Conservation (phyloP, 2,329 filamentous ascomycete species). For the Apiospora kogelbergensis region DNA sequence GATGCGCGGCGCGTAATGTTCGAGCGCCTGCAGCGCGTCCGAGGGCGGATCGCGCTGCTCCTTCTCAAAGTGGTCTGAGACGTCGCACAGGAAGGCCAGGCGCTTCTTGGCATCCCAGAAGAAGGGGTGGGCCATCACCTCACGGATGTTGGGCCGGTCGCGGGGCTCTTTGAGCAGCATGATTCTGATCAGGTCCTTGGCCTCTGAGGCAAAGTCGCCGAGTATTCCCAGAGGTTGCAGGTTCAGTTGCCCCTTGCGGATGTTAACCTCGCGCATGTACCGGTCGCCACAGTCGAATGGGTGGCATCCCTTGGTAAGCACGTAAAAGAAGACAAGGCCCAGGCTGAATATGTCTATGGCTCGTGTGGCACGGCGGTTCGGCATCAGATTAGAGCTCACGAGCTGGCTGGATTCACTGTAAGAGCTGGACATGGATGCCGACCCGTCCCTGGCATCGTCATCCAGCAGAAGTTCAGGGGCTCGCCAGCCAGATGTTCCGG, state of each 20-base stretch:
- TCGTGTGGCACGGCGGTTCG: slow-evolving; percentile 80
- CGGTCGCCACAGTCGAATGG: slow-evolving; percentile 93
- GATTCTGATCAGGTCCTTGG: slow-evolving; percentile 78
- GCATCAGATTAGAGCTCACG: slow-evolving; percentile 56
- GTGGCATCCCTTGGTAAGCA: slow-evolving; percentile 88
- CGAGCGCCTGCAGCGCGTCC: slow-evolving; percentile 59
- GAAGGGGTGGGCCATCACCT: slow-evolving; percentile 75
- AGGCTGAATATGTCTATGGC: slow-evolving; percentile 98
- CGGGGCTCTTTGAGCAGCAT: slow-evolving; percentile 74
- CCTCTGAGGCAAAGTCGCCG: slow-evolving; percentile 83
- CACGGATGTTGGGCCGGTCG: slow-evolving; percentile 44
- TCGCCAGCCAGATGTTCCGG: slow-evolving; percentile 93
- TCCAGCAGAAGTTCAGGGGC: slow-evolving; percentile 89
- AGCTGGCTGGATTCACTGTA: slow-evolving; percentile 64
- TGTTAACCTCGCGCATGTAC: slow-evolving; percentile 96
- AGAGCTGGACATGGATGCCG: slow-evolving; percentile 47
- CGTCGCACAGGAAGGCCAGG: slow-evolving; percentile 89
- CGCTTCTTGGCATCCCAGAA: slow-evolving; percentile 93
- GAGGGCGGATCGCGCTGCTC: slow-evolving; percentile 84
- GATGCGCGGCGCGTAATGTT: slow-evolving; percentile 50
- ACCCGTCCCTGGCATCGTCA: slow-evolving; percentile 61
- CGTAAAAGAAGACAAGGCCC: slow-evolving; percentile 97
- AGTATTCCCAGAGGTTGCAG: slow-evolving; percentile 70
- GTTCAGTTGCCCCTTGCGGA: slow-evolving; percentile 83
- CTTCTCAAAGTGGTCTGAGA: slow-evolving; percentile 94